Conservation (phyloP, 1,284 basidiomycete species). For the Pholiota adiposa region DNA sequence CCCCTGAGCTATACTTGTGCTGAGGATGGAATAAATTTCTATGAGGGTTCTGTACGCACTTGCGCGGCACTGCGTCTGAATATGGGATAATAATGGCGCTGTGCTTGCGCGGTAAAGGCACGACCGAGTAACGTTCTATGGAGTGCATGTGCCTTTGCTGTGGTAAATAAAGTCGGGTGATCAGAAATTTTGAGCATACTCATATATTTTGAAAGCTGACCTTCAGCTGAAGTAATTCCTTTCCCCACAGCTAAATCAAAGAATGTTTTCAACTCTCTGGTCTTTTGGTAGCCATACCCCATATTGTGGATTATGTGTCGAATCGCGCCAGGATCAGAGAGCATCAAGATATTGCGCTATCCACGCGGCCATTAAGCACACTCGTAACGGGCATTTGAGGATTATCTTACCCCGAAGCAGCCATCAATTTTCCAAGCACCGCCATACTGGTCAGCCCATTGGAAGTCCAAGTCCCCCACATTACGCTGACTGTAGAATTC, state of each 20-base stretch:
- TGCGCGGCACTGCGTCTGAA: constrained; percentile 10
- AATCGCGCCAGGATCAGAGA: constrained; percentile 12
- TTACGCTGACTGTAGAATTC: constrained; percentile 12
- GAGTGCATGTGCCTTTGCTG: constrained; percentile 11
- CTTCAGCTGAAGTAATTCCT: constrained; percentile 12
- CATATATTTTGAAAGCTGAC: too few relatives aligned
- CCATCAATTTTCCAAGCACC: constrained; percentile 16
- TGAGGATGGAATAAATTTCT: too few relatives aligned
- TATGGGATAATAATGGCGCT: constrained; percentile 9
- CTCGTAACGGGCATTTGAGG: neutral
- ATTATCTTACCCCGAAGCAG: constrained; percentile 9
- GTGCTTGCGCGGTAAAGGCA: constrained; percentile 14
- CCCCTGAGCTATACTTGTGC: constrained; percentile 4
- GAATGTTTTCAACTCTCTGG: constrained; percentile 11
- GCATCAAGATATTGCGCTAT: constrained; percentile 14
- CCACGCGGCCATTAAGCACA: too few relatives aligned
- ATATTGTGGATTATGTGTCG: constrained; percentile 12
- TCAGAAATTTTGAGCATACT: too few relatives aligned
- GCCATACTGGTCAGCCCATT: constrained; percentile 10
- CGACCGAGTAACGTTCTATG: constrained; percentile 10
- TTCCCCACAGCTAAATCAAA: constrained; percentile 7
- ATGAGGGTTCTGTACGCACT: neutral
- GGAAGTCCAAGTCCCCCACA: constrained; percentile 11
- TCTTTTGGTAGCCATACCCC: constrained; percentile 13
- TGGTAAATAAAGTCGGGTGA: too few relatives aligned